phyloP scores from a whole-genome alignment of 352 stramenopile species.

The Aphanomyces invadans region DNA sequence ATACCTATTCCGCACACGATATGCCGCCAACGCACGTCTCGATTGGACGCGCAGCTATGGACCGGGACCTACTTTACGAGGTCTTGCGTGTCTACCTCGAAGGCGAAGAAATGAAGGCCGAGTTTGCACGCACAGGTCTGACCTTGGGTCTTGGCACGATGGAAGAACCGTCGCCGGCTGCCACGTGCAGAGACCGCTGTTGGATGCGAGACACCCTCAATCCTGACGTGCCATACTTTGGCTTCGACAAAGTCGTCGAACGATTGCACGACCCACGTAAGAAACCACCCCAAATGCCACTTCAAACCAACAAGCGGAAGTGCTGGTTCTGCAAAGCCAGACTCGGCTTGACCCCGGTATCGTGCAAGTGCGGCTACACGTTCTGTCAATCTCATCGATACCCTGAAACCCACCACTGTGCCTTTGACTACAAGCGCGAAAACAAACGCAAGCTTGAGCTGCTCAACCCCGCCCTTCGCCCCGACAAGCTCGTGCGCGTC shows the following conservation, averaged over 20 bases:
- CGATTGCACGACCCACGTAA: not conserved
- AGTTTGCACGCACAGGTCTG: conserved; percentile 12
- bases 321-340: conserved; percentile 86
- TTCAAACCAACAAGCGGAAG: conserved; percentile 83
- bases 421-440: conserved; percentile 82
- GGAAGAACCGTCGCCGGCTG: not conserved
- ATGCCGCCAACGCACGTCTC: not conserved
- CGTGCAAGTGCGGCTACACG: conserved; percentile 83
- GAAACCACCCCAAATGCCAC: conserved; percentile 17
- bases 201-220: conserved; percentile 19
- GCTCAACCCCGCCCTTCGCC: conserved; percentile 20
- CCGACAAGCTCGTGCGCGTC: conserved; percentile 22
- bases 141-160: conserved; percentile 9
- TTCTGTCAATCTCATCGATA: conserved; percentile 87
- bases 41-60: conserved; percentile 5
- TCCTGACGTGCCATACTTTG: conserved; percentile 14
- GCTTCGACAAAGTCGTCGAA: conserved; percentile 18
- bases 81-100: conserved; percentile 23
- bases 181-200: not conserved
- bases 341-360: conserved; percentile 71
- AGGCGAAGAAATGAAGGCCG: conserved; percentile 21
- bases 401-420: conserved; percentile 80
- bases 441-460: conserved; percentile 71
- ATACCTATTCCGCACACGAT: conserved; percentile 3
- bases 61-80: conserved; percentile 20